Evolutionary conservation across 2,329 filamentous ascomycete species (phyloP).

Genomic region (Clarireedia sp.): DNA sequence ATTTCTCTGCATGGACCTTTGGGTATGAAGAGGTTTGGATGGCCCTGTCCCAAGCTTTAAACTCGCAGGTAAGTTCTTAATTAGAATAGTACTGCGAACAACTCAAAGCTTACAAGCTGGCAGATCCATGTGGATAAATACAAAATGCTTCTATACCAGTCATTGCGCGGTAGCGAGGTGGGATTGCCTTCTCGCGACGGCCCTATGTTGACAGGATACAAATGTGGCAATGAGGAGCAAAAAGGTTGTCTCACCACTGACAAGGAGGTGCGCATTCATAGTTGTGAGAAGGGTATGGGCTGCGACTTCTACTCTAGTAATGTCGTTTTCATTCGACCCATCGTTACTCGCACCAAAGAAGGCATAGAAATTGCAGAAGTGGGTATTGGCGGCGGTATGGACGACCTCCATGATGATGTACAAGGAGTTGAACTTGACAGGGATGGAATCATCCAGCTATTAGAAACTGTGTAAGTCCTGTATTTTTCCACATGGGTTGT

Average conservation of each 20-base stretch:
- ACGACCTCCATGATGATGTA: constrained; percentile 50
- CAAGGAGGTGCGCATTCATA: constrained; percentile 63
- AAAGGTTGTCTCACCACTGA: constrained; percentile 65
- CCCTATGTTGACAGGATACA: constrained; percentile 62
- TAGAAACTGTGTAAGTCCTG: neutral
- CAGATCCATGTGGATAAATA: constrained; percentile 79
- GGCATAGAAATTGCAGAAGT: constrained; percentile 62
- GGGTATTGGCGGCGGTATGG: constrained; percentile 71
- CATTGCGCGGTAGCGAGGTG: constrained; percentile 40
- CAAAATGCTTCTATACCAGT: constrained; percentile 63
- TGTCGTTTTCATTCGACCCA: constrained; percentile 69
- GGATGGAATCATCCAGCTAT: neutral
- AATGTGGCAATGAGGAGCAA: constrained; percentile 62
- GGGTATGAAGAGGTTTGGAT: constrained; percentile 92
- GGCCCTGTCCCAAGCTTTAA: constrained; percentile 62
- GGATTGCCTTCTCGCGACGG: constrained; percentile 46
- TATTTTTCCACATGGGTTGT: neutral
- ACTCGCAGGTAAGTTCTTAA: constrained; percentile 44
- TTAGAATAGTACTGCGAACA: too few relatives aligned
- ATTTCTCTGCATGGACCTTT: constrained; percentile 85
- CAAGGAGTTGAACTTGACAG: neutral
- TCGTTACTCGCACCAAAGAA: constrained; percentile 56
- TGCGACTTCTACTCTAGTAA: constrained; percentile 43
- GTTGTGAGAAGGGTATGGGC: constrained; percentile 67
- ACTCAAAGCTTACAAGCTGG: too few relatives aligned